A percentile compares a stretch with the other conserved stretches of the same genome.
phyloP scores from a whole-genome alignment of 805 yeast genomes.

The Myxozyma kluyveri region DNA sequence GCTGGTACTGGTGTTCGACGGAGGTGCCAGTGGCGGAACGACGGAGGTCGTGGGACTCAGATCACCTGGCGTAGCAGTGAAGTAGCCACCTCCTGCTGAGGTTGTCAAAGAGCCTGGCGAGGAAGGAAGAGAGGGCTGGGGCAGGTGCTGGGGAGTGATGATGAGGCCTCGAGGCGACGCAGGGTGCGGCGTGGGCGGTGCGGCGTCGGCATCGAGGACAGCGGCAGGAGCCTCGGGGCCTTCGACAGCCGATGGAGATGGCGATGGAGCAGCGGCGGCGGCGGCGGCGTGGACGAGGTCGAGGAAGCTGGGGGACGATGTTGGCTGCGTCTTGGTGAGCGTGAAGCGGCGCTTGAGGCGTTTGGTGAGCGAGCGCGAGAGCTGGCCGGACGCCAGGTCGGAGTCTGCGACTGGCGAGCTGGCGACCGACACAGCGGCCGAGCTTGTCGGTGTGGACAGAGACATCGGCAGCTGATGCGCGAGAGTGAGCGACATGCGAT shows the following conservation, averaged over 20 bases:
- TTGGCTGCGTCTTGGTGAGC: constrained; percentile 13
- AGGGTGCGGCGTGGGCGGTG: neutral
- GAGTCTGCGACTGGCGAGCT: neutral
- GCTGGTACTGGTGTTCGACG: no score
- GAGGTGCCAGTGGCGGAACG: no score
- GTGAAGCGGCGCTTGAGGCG: constrained; percentile 25
- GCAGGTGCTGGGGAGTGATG: no score
- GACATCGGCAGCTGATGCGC: neutral
- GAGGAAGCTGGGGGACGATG: neutral
- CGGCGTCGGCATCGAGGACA: neutral
- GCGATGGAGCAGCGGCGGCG: neutral
- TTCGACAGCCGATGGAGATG: no score
- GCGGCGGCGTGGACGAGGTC: constrained; percentile 1
- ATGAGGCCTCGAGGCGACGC: no score
- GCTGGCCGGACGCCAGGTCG: constrained; percentile 2
- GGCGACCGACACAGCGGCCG: no score
- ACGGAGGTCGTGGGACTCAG: no score
- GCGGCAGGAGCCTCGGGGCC: neutral
- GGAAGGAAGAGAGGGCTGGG: no score
- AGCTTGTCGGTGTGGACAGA: neutral
- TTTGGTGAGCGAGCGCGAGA: constrained; percentile 17
- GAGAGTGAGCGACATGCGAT: neutral
- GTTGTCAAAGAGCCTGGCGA: neutral
- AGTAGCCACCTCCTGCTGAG: neutral
- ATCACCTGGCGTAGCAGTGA: neutral